Conservation (phyloP, 2,329 filamentous ascomycete species). For the Fusarium fujikuroi region DNA sequence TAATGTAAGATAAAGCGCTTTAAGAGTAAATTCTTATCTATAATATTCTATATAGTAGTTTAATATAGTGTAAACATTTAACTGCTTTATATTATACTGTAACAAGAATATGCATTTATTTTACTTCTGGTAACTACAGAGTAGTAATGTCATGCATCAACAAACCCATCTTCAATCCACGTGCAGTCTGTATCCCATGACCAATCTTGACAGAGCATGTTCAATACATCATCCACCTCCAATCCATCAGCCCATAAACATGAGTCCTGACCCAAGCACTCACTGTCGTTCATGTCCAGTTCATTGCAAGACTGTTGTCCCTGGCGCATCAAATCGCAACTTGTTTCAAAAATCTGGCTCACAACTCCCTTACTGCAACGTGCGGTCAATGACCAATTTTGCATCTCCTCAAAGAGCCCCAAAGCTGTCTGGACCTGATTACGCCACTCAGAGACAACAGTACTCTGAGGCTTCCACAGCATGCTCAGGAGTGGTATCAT, state of each 20-base stretch:
- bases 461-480: not conserved
- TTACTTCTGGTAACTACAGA: not conserved
- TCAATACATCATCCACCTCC: conserved; percentile 6
- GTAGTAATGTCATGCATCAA: not conserved
- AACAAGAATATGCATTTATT: not conserved
- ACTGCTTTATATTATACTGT: too few species aligned
- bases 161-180: not conserved
- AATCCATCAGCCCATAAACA: not conserved
- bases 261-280: not conserved
- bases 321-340: not conserved
- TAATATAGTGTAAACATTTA: too few species aligned
- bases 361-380: not conserved
- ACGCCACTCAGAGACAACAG: not conserved
- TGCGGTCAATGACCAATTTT: not conserved
- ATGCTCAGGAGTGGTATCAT: conserved; percentile 6
- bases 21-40: too few species aligned
- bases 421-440: not conserved
- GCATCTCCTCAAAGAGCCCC: not conserved
- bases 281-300: not conserved
- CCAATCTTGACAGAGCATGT: conserved; percentile 7
- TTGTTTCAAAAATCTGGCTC: not conserved
- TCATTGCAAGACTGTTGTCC: not conserved
- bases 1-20: too few species aligned
- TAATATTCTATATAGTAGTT: too few species aligned
- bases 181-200: not conserved